Evolutionary conservation across 2,329 filamentous ascomycete genomes (phyloP).

Genomic region (Ceratocystis huliohia): DNA sequence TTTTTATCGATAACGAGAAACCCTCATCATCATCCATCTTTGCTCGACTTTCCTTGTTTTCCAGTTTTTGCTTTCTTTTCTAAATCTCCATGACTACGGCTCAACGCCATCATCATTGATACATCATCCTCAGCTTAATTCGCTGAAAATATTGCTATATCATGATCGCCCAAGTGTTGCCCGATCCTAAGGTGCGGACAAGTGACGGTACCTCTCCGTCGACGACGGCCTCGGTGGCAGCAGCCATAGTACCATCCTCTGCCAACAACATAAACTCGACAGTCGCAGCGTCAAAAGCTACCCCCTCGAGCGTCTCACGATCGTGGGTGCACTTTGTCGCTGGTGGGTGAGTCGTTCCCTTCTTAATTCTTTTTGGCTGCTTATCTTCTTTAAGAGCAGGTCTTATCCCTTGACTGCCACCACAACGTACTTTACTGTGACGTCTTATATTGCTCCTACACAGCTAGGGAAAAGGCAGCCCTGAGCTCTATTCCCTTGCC

Average conservation of each 20-base stretch:
- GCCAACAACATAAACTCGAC: neutral
- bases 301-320: slow-evolving; percentile 44
- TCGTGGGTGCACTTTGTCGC: slow-evolving; percentile 89
- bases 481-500: neutral
- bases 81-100: neutral
- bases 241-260: slow-evolving; percentile 24
- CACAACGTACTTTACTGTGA: neutral
- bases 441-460: no score
- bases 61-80: neutral
- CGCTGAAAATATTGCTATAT: neutral
- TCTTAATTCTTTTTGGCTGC: neutral
- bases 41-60: neutral
- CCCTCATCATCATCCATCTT: neutral
- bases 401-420: neutral
- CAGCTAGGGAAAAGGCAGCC: neutral
- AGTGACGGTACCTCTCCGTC: neutral
- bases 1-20: neutral
- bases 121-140: neutral
- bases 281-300: neutral
- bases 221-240: slow-evolving; percentile 33
- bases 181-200: neutral
- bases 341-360: slow-evolving; percentile 55
- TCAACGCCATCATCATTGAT: neutral
- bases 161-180: slow-evolving; percentile 3
- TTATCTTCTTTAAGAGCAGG: neutral